Conservation (phyloP, 2,329 filamentous ascomycete genomes). For the Ceratocystis harringtonii region DNA sequence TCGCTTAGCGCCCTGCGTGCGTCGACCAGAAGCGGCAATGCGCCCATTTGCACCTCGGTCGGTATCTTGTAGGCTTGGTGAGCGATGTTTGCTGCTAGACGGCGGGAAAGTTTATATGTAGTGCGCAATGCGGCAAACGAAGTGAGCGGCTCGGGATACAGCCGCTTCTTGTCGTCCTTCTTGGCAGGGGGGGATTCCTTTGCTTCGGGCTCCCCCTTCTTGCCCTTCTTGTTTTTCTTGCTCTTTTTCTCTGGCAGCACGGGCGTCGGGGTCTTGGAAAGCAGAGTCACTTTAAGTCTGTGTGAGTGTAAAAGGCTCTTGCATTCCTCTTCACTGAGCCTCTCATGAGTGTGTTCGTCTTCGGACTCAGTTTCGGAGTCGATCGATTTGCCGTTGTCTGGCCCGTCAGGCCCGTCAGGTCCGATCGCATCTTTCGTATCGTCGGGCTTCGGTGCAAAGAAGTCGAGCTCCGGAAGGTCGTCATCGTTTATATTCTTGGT, state of each 20-base stretch:
- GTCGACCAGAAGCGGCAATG: slow-evolving; percentile 61
- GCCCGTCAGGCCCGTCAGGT: slow-evolving; percentile 19
- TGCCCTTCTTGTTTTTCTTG: slow-evolving; percentile 32
- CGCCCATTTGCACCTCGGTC: slow-evolving; percentile 85
- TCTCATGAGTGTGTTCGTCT: slow-evolving; percentile 18
- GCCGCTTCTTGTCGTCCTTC: slow-evolving; percentile 40
- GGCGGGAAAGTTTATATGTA: slow-evolving; percentile 56
- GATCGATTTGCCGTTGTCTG: slow-evolving; percentile 19
- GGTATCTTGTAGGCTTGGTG: slow-evolving; percentile 76
- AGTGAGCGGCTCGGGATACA: slow-evolving; percentile 68
- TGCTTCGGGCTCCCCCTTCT: slow-evolving; percentile 27
- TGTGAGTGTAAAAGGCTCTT: slow-evolving; percentile 62
- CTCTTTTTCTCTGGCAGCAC: slow-evolving; percentile 28
- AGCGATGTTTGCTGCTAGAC: slow-evolving; percentile 62
- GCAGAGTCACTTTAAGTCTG: slow-evolving; percentile 67
- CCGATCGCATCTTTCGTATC: slow-evolving; percentile 15
- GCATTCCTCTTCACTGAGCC: slow-evolving; percentile 52
- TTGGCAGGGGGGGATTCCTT: slow-evolving; percentile 21
- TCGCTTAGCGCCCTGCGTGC: slow-evolving; percentile 34
- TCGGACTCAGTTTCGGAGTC: slow-evolving; percentile 21
- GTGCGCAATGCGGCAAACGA: slow-evolving; percentile 59
- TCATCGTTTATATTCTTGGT: slow-evolving; percentile 16
- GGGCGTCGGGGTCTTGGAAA: slow-evolving; percentile 32
- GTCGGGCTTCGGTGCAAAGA: slow-evolving; percentile 39
- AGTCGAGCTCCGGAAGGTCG: slow-evolving; percentile 38